These are phyloP conservation scores for Termitomyces sp. DNA, from an alignment of 768 basidiomycete species.

Conservation along the genomic window DNA sequence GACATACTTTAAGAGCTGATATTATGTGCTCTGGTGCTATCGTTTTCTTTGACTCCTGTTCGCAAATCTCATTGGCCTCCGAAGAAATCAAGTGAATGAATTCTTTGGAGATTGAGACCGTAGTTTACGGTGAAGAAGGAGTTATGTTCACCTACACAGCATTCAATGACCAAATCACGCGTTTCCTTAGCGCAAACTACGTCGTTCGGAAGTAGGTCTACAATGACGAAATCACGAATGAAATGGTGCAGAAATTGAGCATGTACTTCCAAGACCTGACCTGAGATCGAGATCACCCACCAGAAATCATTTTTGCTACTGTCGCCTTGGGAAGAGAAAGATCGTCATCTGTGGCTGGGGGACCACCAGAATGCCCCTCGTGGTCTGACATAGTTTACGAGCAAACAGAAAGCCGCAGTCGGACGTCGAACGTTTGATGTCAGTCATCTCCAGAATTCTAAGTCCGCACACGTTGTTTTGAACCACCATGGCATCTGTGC, in stretches of 20 bases:
- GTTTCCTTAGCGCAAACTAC: constrained; percentile 93
- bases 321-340: constrained; percentile 95
- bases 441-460: constrained; percentile 16
- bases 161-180: constrained; percentile 94
- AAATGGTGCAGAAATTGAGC: constrained; percentile 3
- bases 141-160: constrained; percentile 89
- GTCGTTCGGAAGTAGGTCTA: constrained; percentile 87
- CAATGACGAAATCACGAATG: constrained; percentile 1
- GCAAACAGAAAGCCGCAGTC: neutral
- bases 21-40: constrained; percentile 98
- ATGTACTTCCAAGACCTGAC: neutral
- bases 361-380: constrained; percentile 64
- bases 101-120: constrained; percentile 45
- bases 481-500: constrained; percentile 63
- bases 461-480: constrained; percentile 35
- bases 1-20: constrained; percentile 74
- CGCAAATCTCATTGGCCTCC: constrained; percentile 97
- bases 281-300: constrained; percentile 32
- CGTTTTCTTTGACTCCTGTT: constrained; percentile 97
- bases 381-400: constrained; percentile 75
- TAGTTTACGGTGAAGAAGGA: constrained; percentile 3
- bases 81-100: constrained; percentile 97
- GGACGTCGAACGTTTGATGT: neutral
- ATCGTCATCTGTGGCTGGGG: constrained; percentile 79
- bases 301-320: constrained; percentile 93